Evolutionary conservation across 2,329 filamentous ascomycete species (phyloP).

Genomic region (Calycina herbarum): DNA sequence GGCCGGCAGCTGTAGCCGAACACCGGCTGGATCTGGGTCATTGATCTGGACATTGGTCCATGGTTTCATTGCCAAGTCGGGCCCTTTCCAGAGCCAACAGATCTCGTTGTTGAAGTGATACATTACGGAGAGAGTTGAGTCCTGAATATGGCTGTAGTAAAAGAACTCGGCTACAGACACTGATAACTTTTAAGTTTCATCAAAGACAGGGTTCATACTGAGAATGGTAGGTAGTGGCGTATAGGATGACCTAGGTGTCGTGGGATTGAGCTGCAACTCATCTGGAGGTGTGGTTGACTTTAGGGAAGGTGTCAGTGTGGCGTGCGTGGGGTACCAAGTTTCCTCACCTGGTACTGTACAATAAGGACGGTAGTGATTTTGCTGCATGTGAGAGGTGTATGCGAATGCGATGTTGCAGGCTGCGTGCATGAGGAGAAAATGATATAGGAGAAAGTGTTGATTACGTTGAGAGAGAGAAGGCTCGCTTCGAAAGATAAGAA

Average conservation of each 20-base stretch:
- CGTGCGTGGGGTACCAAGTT: not conserved
- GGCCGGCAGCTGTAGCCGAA: not conserved
- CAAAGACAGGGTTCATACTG: not conserved
- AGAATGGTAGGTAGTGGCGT: not conserved
- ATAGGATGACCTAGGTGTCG: not conserved
- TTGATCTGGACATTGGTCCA: not conserved
- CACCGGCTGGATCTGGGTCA: not conserved
- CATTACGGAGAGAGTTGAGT: not conserved
- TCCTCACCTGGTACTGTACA: not conserved
- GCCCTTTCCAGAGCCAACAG: not conserved
- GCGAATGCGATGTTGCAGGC: not conserved
- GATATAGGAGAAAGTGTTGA: not conserved
- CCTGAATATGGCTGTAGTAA: not conserved
- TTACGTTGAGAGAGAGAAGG: not conserved
- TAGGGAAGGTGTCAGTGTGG: not conserved
- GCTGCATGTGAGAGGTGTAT: not conserved
- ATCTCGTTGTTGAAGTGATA: not conserved
- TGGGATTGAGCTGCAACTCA: not conserved
- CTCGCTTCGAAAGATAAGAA: not conserved
- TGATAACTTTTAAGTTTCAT: not conserved
- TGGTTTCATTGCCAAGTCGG: slow-evolving; percentile 4
- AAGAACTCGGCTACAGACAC: not conserved
- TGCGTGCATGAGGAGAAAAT: not conserved
- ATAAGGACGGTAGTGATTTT: not conserved
- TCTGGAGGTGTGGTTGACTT: not conserved